Percentiles rank a stretch among this genome's conserved stretches.
Conservation (phyloP, 2,329 filamentous ascomycete species). For the Helicocarpus griseus region DNA sequence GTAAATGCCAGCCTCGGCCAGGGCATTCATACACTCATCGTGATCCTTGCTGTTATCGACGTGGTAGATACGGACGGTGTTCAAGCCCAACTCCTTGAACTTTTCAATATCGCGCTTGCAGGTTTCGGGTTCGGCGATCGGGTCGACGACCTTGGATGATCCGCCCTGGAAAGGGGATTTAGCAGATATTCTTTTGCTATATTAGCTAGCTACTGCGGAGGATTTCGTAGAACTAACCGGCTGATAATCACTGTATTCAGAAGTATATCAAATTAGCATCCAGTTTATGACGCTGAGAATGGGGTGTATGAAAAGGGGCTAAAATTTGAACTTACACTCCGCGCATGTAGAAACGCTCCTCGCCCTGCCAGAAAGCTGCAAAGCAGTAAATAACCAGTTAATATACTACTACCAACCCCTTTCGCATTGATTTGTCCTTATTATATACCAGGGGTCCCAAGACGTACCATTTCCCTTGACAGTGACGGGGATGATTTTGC, state of each 20-base stretch:
- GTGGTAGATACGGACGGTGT: conserved; percentile 86
- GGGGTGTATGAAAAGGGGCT: neutral
- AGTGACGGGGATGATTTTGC: conserved; percentile 45
- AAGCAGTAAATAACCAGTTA: conserved; percentile 17
- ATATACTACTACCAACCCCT: neutral
- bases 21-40: conserved; percentile 71
- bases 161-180: conserved; percentile 36
- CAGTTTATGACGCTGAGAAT: neutral
- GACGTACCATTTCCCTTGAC: conserved; percentile 52
- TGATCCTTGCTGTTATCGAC: conserved; percentile 79
- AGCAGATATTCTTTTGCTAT: neutral
- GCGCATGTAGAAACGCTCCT: conserved; percentile 46
- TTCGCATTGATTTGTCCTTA: neutral
- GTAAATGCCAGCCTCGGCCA: conserved; percentile 82
- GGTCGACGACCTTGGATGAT: conserved; percentile 56
- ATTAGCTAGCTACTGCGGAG: neutral
- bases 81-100: conserved; percentile 79
- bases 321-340: conserved; percentile 26
- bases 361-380: conserved; percentile 52
- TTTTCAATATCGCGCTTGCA: conserved; percentile 73
- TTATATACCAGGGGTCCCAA: neutral
- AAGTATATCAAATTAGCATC: conserved; percentile 44
- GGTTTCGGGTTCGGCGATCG: conserved; percentile 58
- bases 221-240: conserved; percentile 31
- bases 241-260: conserved; percentile 50